Evolutionary conservation across 176 grass and related monocot genomes (phyloP).

Genomic region (Triticum dicoccoides): DNA sequence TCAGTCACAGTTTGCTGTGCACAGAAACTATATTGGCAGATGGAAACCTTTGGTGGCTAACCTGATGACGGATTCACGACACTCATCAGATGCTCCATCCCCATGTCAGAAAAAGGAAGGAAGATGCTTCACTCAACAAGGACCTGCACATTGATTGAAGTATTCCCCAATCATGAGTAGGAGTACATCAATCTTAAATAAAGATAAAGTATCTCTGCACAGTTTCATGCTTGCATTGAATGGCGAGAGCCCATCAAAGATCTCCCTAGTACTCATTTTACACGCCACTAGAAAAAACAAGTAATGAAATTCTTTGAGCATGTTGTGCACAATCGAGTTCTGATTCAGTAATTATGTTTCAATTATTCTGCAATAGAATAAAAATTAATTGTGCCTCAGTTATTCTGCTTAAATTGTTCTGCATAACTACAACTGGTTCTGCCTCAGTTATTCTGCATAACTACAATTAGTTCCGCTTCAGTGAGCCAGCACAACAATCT

Average conservation of each 20-base stretch:
- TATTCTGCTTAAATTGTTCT: neutral
- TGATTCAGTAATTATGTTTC: neutral
- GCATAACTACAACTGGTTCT: neutral
- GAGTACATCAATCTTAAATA: neutral
- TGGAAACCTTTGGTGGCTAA: neutral
- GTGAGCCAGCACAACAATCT: neutral
- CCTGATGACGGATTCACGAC: slow-evolving; percentile 39
- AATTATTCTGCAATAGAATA: no score
- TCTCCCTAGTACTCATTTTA: neutral
- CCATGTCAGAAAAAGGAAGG: slow-evolving; percentile 32
- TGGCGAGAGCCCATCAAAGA: neutral
- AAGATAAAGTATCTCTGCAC: neutral
- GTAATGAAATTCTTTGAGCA: neutral
- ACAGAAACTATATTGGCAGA: neutral
- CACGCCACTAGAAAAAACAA: neutral
- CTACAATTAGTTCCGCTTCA: no score
- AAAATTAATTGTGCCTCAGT: no score
- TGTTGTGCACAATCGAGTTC: neutral
- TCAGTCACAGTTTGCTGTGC: neutral
- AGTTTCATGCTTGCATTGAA: neutral
- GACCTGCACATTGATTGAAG: slow-evolving; percentile 32
- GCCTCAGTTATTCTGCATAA: no score
- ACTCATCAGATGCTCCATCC: slow-evolving; percentile 36
- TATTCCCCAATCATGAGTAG: neutral
- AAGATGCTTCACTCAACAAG: slow-evolving; percentile 24